Evolutionary conservation across 1,139 yeast species (phyloP).

Genomic region (Debaryomyces subglobosus): DNA sequence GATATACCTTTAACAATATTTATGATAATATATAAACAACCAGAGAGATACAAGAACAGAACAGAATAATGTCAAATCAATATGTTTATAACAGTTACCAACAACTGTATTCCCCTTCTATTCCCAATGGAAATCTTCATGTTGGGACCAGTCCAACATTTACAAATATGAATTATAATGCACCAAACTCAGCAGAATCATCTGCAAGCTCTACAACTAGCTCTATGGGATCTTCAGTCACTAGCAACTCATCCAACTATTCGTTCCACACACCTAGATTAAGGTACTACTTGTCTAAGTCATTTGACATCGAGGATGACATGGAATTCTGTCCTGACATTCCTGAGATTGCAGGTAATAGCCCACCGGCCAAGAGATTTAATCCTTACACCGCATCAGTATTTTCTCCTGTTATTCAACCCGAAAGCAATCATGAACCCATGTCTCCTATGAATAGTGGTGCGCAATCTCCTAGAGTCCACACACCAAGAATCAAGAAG

Average conservation of each 20-base stretch:
- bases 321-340: conserved; percentile 68
- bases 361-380: conserved; percentile 45
- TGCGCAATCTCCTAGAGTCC: conserved; percentile 39
- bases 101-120: conserved; percentile 44
- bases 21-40: neutral
- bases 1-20: conserved; percentile 1
- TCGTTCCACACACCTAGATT: conserved; percentile 47
- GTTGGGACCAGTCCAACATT: conserved; percentile 33
- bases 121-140: conserved; percentile 15
- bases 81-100: conserved; percentile 36
- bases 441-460: conserved; percentile 15
- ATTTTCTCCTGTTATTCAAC: conserved; percentile 45
- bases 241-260: conserved; percentile 19
- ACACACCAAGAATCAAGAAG: conserved; percentile 62
- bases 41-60: neutral
- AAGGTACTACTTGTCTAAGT: conserved; percentile 55
- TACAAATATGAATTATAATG: conserved; percentile 28
- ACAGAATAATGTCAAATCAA: conserved; percentile 35
- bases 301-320: conserved; percentile 68
- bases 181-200: conserved; percentile 18
- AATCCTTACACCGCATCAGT: conserved; percentile 63
- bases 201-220: conserved; percentile 12
- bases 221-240: conserved; percentile 5
- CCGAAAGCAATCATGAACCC: conserved; percentile 14
- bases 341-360: conserved; percentile 24